These are phyloP conservation scores for Pseudopyrenochaeta lycopersici DNA, from an alignment of 2,329 filamentous ascomycete genomes.

Conservation along the genomic window DNA sequence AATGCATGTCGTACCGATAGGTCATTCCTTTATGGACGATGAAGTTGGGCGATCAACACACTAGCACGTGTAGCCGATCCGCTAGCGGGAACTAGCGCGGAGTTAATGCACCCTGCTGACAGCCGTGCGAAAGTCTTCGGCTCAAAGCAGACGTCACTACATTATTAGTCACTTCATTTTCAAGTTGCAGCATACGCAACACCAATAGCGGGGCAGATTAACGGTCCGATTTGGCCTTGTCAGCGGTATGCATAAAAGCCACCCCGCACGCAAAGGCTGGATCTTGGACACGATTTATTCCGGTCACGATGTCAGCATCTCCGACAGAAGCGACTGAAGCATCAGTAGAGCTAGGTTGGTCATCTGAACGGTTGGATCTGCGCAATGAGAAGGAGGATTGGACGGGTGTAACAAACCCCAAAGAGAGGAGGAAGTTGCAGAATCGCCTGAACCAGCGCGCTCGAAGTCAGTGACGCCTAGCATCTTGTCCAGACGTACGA, in stretches of 20 bases:
- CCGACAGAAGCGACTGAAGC: background rate
- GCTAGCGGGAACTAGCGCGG: conserved; percentile 2
- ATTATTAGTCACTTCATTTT: background rate
- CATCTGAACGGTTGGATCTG: conserved; percentile 16
- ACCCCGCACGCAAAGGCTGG: background rate
- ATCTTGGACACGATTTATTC: background rate
- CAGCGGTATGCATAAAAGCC: conserved; percentile 7
- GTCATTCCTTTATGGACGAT: too few relatives aligned
- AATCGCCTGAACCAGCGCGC: conserved; percentile 30
- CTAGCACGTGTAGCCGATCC: background rate
- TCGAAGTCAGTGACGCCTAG: conserved; percentile 7
- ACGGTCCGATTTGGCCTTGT: conserved; percentile 2
- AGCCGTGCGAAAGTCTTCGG: background rate
- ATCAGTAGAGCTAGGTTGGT: conserved; percentile 14
- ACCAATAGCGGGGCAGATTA: too few relatives aligned
- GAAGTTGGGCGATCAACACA: too few relatives aligned
- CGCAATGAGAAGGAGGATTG: conserved; percentile 23
- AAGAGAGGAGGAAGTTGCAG: conserved; percentile 24
- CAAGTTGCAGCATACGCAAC: too few relatives aligned
- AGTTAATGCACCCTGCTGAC: conserved; percentile 11
- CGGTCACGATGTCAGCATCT: conserved; percentile 2
- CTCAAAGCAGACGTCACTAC: background rate
- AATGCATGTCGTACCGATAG: too few relatives aligned
- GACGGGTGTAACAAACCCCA: conserved; percentile 23
- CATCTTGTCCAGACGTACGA: background rate